A percentile compares a stretch with the other conserved stretches of the same genome.
Evolutionary conservation across 768 basidiomycete species (phyloP).

Genomic region (Lentinula detonsa): DNA sequence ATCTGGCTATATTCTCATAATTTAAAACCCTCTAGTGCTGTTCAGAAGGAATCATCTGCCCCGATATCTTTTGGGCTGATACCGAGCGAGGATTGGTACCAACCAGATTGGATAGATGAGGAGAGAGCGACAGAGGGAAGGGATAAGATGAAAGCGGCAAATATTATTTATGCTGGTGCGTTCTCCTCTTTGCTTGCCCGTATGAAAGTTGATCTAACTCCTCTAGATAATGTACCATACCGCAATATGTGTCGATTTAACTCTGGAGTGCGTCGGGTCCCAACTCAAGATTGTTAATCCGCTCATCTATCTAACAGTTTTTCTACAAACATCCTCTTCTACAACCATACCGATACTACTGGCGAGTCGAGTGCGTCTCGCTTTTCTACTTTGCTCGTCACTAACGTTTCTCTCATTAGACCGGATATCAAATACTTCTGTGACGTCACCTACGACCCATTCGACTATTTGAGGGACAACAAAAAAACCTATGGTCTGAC

Average conservation of each 20-base stretch:
- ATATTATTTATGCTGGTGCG: constrained; percentile 40
- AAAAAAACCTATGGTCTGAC: constrained; percentile 59
- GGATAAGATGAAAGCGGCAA: constrained; percentile 51
- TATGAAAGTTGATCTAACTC: no score
- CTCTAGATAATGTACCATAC: constrained; percentile 41
- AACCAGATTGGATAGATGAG: constrained; percentile 78
- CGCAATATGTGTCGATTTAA: constrained; percentile 77
- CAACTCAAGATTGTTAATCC: neutral
- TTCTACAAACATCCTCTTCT: constrained; percentile 72
- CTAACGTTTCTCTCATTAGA: constrained; percentile 24
- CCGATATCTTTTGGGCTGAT: constrained; percentile 56
- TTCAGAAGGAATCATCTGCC: constrained; percentile 12
- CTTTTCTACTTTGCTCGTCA: constrained; percentile 14
- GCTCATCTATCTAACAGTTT: constrained; percentile 31
- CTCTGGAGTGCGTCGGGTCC: constrained; percentile 49
- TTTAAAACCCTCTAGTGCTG: neutral
- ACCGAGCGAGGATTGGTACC: constrained; percentile 65
- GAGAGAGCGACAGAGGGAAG: constrained; percentile 49
- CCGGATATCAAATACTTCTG: constrained; percentile 76
- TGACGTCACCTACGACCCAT: constrained; percentile 63
- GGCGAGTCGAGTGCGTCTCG: constrained; percentile 49
- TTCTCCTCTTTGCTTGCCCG: constrained; percentile 1
- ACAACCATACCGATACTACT: constrained; percentile 70
- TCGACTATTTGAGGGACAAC: constrained; percentile 67
- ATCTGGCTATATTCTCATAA: neutral